phyloP scores from a whole-genome alignment of 164 flowering plant species.

The Chloranthus sessilifolius region DNA sequence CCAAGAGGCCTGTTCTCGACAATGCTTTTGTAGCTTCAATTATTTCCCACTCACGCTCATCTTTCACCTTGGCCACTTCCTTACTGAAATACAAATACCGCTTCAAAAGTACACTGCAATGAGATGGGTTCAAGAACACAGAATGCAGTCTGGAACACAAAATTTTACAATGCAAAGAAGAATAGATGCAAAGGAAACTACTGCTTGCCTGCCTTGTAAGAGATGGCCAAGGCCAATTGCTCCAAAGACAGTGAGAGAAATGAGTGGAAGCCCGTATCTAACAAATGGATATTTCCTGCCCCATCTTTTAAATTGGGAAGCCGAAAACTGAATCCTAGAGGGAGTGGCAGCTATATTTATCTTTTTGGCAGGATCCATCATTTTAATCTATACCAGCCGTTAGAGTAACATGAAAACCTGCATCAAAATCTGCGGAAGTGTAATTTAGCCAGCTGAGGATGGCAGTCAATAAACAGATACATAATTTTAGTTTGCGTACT shows the following conservation, averaged over 20 bases:
- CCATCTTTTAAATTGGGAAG: constrained; percentile 61
- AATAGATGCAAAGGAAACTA: neutral
- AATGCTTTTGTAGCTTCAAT: constrained; percentile 72
- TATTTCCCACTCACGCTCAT: constrained; percentile 93
- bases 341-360: constrained; percentile 14
- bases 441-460: too few species aligned
- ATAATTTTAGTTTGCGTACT: too few species aligned
- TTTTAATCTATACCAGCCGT: constrained; percentile 19
- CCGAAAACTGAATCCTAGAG: constrained; percentile 28
- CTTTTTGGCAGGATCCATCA: constrained; percentile 26
- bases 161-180: neutral
- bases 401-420: neutral
- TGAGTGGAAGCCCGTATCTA: constrained; percentile 93
- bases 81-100: constrained; percentile 52
- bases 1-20: constrained; percentile 74
- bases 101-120: neutral
- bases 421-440: neutral
- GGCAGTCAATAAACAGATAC: too few species aligned
- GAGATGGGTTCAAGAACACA: neutral
- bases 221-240: constrained; percentile 85
- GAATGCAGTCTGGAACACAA: neutral
- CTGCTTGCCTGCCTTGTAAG: constrained; percentile 76
- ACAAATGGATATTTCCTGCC: constrained; percentile 80
- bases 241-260: constrained; percentile 87
- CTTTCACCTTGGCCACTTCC: constrained; percentile 89